Base-by-base conservation (phyloP, 257 asterid genomes). In the Solanum lignicaule region DNA sequence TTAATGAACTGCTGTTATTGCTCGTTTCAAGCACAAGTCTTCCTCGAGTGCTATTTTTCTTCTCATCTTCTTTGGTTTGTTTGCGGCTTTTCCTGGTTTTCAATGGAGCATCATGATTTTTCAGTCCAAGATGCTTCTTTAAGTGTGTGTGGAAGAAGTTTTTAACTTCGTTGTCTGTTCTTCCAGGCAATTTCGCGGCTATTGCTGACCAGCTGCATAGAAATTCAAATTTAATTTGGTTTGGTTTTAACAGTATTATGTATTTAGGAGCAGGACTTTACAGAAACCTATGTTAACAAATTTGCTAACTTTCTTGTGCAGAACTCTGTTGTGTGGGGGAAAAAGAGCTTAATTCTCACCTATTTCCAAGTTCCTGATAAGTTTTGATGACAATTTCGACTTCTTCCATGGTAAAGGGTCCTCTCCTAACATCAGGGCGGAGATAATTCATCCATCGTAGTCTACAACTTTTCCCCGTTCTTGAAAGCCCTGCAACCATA, bases 401-500 rank as follows among this genome's bases (percentile, higher is more conserved):
- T 33, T 87, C 89, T 43, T 87, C 87, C 23, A 6, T 8, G 52
- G 36, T 83, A 78, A 79, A 68, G 12, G 82, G 55, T 66, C 79
- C 87, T 83, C 83, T 82, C 23, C 55, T 87, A 12, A 87, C 55
- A 72, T 68, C 82, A 8, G 89, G 89, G 2, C 58, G 15, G 15
- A 87, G 74, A 55, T 82, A 87, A 20, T 87, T 87, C 83, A 82
- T 36, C 89, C 89, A 82, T 68, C 87, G 15, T 23, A 87, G 87
- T 83, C 89, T 87, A 16, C 87, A 87, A 82, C 89, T 87, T 41
- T 68, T 87, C 29, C 87, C 87, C 4, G 87, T 78, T 31, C 89
- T 82, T 82, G 87, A 82, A 68, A 87, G 83, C 27, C 89, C 89
- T 87, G 72, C 74, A 82, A 16, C 35, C 66, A 39, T 5, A 5